phyloP scores from a whole-genome alignment of 805 yeast genomes.

The Sugiyamaella smithiae region DNA sequence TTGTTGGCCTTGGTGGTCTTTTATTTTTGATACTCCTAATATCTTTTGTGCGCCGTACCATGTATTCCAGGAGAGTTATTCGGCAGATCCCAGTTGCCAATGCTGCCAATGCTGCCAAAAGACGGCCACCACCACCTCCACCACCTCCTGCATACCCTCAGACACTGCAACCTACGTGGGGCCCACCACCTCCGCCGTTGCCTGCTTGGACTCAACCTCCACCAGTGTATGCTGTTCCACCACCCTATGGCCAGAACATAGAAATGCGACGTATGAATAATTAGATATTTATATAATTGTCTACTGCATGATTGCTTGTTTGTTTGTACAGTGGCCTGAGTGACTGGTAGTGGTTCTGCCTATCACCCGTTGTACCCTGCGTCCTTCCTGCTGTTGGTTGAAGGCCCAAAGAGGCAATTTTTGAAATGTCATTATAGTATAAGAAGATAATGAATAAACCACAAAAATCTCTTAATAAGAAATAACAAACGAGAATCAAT shows the following conservation, averaged over 20 bases:
- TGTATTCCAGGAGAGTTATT: not conserved
- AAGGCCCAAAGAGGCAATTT: too few species aligned
- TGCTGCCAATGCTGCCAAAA: not conserved
- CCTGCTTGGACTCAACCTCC: not conserved
- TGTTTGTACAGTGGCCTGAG: too few species aligned
- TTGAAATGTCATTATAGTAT: too few species aligned
- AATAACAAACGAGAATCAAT: too few species aligned
- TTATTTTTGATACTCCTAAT: conserved; percentile 14
- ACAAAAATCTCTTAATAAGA: too few species aligned
- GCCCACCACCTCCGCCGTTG: not conserved
- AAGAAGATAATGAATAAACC: too few species aligned
- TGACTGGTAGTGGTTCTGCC: too few species aligned
- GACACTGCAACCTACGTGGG: conserved; percentile 1
- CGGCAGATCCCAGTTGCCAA: not conserved
- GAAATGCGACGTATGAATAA: not conserved
- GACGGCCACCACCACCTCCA: conserved; percentile 1
- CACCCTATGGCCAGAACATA: not conserved
- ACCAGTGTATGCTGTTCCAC: not conserved
- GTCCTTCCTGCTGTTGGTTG: too few species aligned
- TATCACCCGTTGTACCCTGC: too few species aligned
- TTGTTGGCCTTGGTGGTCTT: conserved; percentile 23
- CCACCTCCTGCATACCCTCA: conserved; percentile 2
- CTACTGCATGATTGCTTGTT: too few species aligned
- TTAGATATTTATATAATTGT: too few species aligned
- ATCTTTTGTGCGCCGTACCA: not conserved